phyloP scores from a whole-genome alignment of 768 basidiomycete species.

The Tylopilus sp. region DNA sequence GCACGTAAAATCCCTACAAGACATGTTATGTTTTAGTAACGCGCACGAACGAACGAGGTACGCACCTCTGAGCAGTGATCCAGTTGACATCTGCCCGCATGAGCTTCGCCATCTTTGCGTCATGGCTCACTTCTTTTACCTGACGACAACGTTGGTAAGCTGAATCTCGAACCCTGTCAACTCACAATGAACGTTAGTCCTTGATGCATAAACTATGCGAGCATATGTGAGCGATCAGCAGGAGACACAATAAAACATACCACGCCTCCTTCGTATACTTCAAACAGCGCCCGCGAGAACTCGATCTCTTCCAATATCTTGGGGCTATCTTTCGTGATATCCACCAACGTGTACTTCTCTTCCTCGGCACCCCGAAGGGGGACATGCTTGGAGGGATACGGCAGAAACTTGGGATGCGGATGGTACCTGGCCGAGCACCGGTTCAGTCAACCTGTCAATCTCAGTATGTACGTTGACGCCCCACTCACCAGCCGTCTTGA shows the following conservation, averaged over 20 bases:
- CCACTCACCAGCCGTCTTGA: conserved; percentile 73
- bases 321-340: conserved; percentile 43
- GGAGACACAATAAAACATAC: conserved; percentile 37
- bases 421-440: conserved; percentile 60
- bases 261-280: conserved; percentile 86
- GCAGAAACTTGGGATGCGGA: conserved; percentile 73
- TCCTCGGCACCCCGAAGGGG: conserved; percentile 77
- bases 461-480: no score
- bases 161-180: not conserved
- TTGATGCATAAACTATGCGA: conserved; percentile 80
- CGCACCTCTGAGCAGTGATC: conserved; percentile 68
- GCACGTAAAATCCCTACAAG: conserved; percentile 69
- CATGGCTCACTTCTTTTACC: conserved; percentile 81
- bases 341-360: conserved; percentile 73
- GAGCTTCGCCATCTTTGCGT: conserved; percentile 67
- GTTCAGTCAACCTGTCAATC: not conserved
- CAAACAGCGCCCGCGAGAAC: conserved; percentile 78
- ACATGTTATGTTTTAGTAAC: not conserved
- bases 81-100: conserved; percentile 78
- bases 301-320: conserved; percentile 78
- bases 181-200: conserved; percentile 75
- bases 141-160: conserved; percentile 25
- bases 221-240: conserved; percentile 2
- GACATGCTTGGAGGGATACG: conserved; percentile 69
- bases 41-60: not conserved